Base-by-base conservation (phyloP, 2,329 filamentous ascomycete species). In the Apiospora marii region DNA sequence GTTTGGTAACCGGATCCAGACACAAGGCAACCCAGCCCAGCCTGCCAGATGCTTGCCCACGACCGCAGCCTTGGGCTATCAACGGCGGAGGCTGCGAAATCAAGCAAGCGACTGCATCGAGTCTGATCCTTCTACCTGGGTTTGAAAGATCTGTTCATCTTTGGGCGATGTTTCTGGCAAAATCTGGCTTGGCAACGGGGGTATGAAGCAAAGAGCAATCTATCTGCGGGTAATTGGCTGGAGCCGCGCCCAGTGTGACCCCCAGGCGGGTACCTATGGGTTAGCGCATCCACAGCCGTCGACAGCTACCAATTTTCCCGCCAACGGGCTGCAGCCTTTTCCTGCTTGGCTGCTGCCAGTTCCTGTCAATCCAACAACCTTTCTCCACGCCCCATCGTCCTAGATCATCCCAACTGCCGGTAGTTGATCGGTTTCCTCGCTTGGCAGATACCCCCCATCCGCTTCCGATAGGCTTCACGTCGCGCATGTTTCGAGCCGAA, bases 251-350 rank as follows among this genome's bases (percentile, higher is more conserved):
- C 49, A 30, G 27, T 30, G 27, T 4, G 27, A 30, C 27, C 27
- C 27, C 53, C 30, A 16, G 30, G 16, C 30, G 16, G 30, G 30
- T 34, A n/a, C n/a, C n/a, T n/a, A 37, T 64, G 58, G 58, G 19
- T 64, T 64, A 64, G 58, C 58, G 58, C 30, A 64, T 41, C 58
- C 58, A 64, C 58, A 41, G 58, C 19, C 53, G 16, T 37, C 30
- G 53, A 30, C 53, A 61, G 53, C 30, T 4, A 22, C 53, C 37
- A 64, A 41, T 41, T 64, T 64, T 14, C 58, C 58, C 58, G 58
- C 58, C 58, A 64, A 64, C 34, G 34, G 58, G 58, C 58, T 64
- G 30, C 19, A 34, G n/a, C 30, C 19, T n/a, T n/a, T 64, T 30
- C 14, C 22, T 37, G 22, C 12, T 41, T n/a, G 58, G 3, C 30